These are phyloP conservation scores for Ceratobasidium sp. DNA, from an alignment of 1,284 basidiomycete genomes.

Conservation along the genomic window DNA sequence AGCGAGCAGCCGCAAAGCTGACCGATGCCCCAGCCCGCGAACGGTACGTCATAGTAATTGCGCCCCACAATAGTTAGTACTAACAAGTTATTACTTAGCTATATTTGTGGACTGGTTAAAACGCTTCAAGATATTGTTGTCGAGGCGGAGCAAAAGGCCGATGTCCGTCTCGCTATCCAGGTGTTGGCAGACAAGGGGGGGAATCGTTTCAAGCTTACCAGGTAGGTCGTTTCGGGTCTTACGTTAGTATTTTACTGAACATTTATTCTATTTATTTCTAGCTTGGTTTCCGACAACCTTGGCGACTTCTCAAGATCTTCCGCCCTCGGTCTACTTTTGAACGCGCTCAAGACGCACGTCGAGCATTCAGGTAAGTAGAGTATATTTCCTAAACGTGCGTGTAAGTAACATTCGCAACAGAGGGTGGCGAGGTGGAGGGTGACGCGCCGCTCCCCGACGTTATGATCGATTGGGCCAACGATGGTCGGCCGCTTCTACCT, in stretches of 20 bases:
- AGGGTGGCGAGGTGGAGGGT: background rate
- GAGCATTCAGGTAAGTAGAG: background rate
- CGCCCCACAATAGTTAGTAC: no score
- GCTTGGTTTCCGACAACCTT: background rate
- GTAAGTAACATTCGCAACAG: background rate
- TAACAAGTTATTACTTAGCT: no score
- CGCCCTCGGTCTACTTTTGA: background rate
- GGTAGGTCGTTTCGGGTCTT: no score
- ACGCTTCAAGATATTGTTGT: no score
- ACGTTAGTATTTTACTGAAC: no score
- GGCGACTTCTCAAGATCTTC: background rate
- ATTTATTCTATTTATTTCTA: no score
- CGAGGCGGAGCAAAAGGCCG: no score
- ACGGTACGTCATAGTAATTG: no score
- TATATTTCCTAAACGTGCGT: background rate
- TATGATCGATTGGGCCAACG: background rate
- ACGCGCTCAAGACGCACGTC: background rate
- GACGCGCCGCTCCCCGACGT: background rate
- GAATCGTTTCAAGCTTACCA: no score
- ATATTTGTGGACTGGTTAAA: no score
- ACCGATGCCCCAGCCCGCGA: background rate
- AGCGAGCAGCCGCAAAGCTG: background rate
- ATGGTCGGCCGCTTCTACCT: background rate
- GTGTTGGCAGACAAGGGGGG: no score
- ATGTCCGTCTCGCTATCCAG: no score